phyloP scores from a whole-genome alignment of 768 basidiomycete genomes.

The Tylopilus sp. region DNA sequence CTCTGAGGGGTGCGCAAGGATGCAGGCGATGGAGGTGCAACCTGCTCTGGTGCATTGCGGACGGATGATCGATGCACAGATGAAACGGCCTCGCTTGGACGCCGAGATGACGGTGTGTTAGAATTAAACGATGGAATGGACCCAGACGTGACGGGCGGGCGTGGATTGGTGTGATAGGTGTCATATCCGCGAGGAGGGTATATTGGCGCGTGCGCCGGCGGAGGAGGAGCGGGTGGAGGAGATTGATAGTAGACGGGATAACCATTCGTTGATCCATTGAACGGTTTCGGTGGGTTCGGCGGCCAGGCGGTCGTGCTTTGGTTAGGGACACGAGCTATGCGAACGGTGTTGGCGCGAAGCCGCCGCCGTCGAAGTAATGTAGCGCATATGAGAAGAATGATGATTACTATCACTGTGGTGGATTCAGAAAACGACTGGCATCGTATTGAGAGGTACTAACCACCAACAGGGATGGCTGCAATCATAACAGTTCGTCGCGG shows the following conservation, averaged over 20 bases:
- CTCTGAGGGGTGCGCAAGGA: not conserved
- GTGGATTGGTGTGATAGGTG: not conserved
- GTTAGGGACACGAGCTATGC: not conserved
- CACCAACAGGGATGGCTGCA: not conserved
- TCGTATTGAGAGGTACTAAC: conserved; percentile 6
- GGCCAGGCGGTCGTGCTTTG: not conserved
- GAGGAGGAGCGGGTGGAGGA: not conserved
- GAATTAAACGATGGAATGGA: too few relatives aligned
- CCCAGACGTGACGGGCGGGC: too few relatives aligned
- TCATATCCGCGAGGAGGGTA: conserved; percentile 9
- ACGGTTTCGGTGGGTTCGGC: conserved; percentile 1
- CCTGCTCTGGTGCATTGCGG: not conserved
- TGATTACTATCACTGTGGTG: not conserved
- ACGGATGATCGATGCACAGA: not conserved
- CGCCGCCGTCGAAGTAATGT: conserved; percentile 1
- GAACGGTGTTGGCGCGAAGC: not conserved
- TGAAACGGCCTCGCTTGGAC: too few relatives aligned
- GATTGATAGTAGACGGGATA: not conserved
- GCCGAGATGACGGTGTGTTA: too few relatives aligned
- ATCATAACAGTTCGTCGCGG: not conserved
- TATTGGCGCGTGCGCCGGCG: not conserved
- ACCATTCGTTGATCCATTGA: not conserved
- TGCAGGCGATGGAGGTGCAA: not conserved
- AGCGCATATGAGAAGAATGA: not conserved
- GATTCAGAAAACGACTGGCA: conserved; percentile 1